Percentiles rank a stretch among this genome's conserved stretches.
Conservation (phyloP, 2,329 filamentous ascomycete species). For the Colletotrichum incanum region DNA sequence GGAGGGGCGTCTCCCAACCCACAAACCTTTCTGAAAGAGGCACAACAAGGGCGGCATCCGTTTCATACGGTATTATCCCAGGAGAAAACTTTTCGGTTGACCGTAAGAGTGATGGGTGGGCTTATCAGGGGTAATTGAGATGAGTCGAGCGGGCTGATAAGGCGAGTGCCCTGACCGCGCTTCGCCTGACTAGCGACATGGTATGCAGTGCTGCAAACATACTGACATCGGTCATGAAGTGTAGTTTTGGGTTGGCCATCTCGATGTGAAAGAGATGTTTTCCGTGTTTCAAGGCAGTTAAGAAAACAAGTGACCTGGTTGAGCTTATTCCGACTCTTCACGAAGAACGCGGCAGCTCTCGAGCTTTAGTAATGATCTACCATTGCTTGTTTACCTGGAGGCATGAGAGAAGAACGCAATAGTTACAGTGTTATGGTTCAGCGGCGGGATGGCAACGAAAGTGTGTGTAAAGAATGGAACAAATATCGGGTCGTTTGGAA, state of each 20-base stretch:
- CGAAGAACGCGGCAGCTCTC: background rate
- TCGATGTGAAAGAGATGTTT: background rate
- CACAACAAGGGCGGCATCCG: background rate
- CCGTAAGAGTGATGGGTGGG: background rate
- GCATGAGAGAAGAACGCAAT: background rate
- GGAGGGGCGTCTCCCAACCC: background rate
- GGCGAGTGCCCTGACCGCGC: background rate
- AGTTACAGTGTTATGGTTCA: background rate
- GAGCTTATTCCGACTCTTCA: background rate
- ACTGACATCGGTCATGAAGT: background rate
- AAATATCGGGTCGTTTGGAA: background rate
- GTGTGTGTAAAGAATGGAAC: background rate
- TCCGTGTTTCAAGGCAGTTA: background rate
- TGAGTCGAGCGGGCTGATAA: constrained; percentile 15
- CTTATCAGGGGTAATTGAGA: constrained; percentile 8
- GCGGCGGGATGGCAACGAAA: background rate
- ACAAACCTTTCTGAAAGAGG: background rate
- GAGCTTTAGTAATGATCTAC: background rate
- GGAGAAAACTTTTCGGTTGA: background rate
- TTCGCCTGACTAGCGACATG: background rate
- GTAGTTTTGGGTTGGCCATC: background rate
- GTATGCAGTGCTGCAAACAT: background rate
- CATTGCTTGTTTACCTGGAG: background rate
- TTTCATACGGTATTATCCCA: too few relatives aligned
- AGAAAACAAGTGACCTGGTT: background rate